Base-by-base conservation (phyloP, 441 rosid genomes). In the Melastoma candidum region DNA sequence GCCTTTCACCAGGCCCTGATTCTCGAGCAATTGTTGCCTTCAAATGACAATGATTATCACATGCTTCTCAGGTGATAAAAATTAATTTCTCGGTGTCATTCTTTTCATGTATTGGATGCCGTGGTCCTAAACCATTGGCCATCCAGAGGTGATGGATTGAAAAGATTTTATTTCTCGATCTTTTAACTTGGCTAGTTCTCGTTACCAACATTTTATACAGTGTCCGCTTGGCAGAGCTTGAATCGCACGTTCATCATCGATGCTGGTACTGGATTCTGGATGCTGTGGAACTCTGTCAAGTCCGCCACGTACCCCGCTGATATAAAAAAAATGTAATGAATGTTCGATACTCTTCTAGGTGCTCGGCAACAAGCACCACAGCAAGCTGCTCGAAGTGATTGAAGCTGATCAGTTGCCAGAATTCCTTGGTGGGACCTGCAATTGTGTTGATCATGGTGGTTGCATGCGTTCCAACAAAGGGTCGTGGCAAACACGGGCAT, bases 391-490 rank as follows among this genome's bases (percentile, higher is more conserved):
- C 59, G 95, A 89, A 77, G 76, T 82, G 29, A 82, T 89, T 52
- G 94, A 86, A 65, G 83, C 87, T 22, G 75, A 97, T 70, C 92
- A 92, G 76, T 61, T 92, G 76, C 97, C 97, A 8, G 92, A 84
- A n/a, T 92, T 92, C 69, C 73, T 92, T 53, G 97, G 98, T 61
- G 98, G 98, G 8, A 58, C 86, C 70, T 92, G 98, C 71, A 84
- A 84, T 58, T 92, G 97, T 72, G 81, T 80, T 66, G 90, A 78
- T 61, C 69, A 74, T 43, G 95, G 98, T 60, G 95, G 97, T 44
- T 92, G 98, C 55, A 77, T 88, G 95, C 80, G 76, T 39, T 86
- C 97, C 48, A 95, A 92, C 72, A 92, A 88, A 74, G 98, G 97
- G 59, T 95, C 97, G 22, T 92, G 97, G 98, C 84, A 86, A 79